Conservation (phyloP, 2,329 filamentous ascomycete genomes). For the Neonectria neomacrospora region DNA sequence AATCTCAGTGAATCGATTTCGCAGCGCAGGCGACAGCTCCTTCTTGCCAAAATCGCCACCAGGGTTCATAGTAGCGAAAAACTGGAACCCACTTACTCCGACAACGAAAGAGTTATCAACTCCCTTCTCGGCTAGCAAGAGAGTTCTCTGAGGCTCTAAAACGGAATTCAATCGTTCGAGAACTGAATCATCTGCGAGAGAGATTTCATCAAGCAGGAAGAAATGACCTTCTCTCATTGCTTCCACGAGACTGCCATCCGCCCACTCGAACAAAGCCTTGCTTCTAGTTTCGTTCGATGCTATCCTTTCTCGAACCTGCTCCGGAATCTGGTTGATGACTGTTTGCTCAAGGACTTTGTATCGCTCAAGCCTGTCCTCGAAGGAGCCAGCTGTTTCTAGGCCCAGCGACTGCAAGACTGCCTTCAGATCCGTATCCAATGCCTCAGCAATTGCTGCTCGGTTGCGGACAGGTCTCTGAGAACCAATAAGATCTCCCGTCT, state of each 20-base stretch:
- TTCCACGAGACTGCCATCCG: conserved; percentile 90
- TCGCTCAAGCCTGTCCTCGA: conserved; percentile 66
- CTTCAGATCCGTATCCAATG: conserved; percentile 71
- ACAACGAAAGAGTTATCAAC: conserved; percentile 82
- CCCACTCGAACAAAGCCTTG: conserved; percentile 95
- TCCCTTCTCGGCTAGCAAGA: conserved; percentile 94
- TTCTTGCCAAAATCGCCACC: conserved; percentile 98
- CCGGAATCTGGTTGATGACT: conserved; percentile 59
- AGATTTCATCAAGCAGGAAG: conserved; percentile 97
- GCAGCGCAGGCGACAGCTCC: conserved; percentile 91
- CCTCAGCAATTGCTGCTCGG: conserved; percentile 75
- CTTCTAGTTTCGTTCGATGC: conserved; percentile 66
- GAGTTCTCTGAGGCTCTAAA: conserved; percentile 85
- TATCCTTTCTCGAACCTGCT: conserved; percentile 60
- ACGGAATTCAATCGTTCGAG: conserved; percentile 96
- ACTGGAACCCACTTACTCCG: conserved; percentile 85
- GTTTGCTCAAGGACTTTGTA: conserved; percentile 65
- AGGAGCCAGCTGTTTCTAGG: conserved; percentile 52
- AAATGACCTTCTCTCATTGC: conserved; percentile 91
- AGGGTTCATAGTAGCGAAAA: conserved; percentile 98
- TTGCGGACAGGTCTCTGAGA: conserved; percentile 94
- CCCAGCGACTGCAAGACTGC: conserved; percentile 57
- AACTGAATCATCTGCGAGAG: conserved; percentile 96
- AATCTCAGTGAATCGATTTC: conserved; percentile 98
- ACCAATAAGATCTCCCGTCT: conserved; percentile 96